These are phyloP conservation scores for Phytophthora niederhauseri DNA, from an alignment of 352 stramenopile genomes.

Conservation along the genomic window DNA sequence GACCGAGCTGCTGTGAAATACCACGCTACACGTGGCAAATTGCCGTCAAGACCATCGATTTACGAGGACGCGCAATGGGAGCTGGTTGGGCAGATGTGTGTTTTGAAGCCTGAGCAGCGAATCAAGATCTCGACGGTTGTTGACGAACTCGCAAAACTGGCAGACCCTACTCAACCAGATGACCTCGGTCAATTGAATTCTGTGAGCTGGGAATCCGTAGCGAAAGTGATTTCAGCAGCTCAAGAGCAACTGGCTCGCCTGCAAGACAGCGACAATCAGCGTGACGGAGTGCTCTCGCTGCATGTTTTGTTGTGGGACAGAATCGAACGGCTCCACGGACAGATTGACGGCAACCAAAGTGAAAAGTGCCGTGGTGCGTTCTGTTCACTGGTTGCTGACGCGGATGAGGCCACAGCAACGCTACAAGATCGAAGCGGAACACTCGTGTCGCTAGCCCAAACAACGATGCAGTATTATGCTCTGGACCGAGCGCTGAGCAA, in stretches of 20 bases:
- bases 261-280: not conserved
- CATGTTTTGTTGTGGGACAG: not conserved
- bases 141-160: constrained; percentile 4
- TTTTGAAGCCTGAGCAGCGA: not conserved
- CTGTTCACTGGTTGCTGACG: not conserved
- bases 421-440: not conserved
- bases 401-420: not conserved
- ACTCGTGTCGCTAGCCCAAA: not conserved
- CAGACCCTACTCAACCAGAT: not conserved
- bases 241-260: not conserved
- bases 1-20: not conserved
- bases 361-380: not conserved
- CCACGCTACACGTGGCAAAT: not conserved
- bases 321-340: not conserved
- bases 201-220: not conserved
- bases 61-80: constrained; percentile 2
- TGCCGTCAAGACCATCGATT: not conserved
- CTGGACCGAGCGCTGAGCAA: not conserved
- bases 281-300: not conserved
- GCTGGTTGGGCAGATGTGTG: constrained; percentile 6
- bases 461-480: not conserved
- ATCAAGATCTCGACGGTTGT: constrained; percentile 8
- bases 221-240: not conserved
- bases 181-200: not conserved
- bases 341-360: not conserved